Evolutionary conservation across 768 basidiomycete genomes (phyloP).

Genomic region (Asterophora parasitica): DNA sequence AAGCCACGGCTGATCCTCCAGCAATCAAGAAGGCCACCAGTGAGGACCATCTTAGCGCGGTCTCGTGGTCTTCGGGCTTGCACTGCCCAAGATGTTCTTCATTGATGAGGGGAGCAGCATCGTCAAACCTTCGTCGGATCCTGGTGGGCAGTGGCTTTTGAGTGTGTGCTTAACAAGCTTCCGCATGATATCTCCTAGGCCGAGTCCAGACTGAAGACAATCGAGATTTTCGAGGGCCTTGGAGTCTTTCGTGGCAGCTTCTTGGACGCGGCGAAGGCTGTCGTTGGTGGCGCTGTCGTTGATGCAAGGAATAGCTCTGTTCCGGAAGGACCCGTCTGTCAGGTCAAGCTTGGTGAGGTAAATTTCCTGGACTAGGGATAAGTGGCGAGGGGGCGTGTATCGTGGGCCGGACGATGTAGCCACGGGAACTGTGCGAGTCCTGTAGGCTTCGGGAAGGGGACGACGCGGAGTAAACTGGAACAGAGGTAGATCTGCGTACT

Average conservation of each 20-base stretch:
- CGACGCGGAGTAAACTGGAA: not conserved
- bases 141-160: not conserved
- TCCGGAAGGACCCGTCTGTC: not conserved
- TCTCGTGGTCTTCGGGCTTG: not conserved
- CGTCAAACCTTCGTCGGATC: not conserved
- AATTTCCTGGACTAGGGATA: not conserved
- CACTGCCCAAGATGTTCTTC: not conserved
- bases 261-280: not conserved
- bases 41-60: not conserved
- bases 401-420: not conserved
- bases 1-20: conserved; percentile 1
- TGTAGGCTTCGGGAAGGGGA: not conserved
- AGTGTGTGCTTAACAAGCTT: not conserved
- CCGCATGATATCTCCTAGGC: not conserved
- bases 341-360: not conserved
- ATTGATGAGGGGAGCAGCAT: not conserved
- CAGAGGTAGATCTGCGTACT: not conserved
- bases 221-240: not conserved
- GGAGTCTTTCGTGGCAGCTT: not conserved
- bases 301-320: conserved; percentile 2
- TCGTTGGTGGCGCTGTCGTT: conserved; percentile 2
- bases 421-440: not conserved
- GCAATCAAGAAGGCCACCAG: not conserved
- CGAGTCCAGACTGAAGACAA: not conserved
- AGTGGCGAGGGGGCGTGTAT: not conserved